Conservation (phyloP, 495 filamentous ascomycete genomes). For the Aspergillus olivimuriae region DNA sequence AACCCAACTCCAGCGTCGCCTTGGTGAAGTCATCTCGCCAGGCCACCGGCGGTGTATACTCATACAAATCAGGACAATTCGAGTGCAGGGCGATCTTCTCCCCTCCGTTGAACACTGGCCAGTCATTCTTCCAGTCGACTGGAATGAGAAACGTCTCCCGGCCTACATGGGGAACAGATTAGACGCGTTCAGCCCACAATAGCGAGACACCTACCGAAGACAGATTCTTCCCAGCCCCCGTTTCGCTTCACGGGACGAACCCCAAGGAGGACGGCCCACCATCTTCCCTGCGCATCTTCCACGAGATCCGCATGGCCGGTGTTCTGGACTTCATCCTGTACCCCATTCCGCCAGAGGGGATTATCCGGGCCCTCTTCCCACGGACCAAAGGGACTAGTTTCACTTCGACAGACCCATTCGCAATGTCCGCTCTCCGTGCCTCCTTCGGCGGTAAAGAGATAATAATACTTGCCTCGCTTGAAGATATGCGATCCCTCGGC, state of each 20-base stretch:
- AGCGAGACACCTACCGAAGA: constrained; percentile 31
- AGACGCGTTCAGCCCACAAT: too few species aligned
- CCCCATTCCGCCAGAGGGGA: constrained; percentile 34
- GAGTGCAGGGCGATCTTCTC: constrained; percentile 33
- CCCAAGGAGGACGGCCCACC: constrained; percentile 42
- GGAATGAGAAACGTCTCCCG: constrained; percentile 43
- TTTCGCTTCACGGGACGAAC: constrained; percentile 29
- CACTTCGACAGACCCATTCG: constrained; percentile 36
- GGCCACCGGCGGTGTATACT: constrained; percentile 10
- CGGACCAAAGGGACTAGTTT: constrained; percentile 45
- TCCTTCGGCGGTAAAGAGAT: constrained; percentile 62
- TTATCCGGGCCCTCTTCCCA: constrained; percentile 40
- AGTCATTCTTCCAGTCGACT: constrained; percentile 40
- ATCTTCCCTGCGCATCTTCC: constrained; percentile 34
- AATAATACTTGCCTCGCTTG: constrained; percentile 58
- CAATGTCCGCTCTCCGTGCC: constrained; percentile 54
- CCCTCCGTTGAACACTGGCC: constrained; percentile 42
- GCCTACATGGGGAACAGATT: constrained; percentile 16
- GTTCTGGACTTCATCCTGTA: constrained; percentile 32
- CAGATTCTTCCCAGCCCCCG: constrained; percentile 29
- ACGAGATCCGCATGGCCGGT: constrained; percentile 42
- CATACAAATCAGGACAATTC: constrained; percentile 22
- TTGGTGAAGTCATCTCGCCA: constrained; percentile 38
- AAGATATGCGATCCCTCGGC: constrained; percentile 64
- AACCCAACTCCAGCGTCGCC: constrained; percentile 22